A percentile compares a stretch with the other conserved stretches of the same genome.
phyloP scores from a whole-genome alignment of 169 alveolate genomes.

The Cryptosporidium canis region DNA sequence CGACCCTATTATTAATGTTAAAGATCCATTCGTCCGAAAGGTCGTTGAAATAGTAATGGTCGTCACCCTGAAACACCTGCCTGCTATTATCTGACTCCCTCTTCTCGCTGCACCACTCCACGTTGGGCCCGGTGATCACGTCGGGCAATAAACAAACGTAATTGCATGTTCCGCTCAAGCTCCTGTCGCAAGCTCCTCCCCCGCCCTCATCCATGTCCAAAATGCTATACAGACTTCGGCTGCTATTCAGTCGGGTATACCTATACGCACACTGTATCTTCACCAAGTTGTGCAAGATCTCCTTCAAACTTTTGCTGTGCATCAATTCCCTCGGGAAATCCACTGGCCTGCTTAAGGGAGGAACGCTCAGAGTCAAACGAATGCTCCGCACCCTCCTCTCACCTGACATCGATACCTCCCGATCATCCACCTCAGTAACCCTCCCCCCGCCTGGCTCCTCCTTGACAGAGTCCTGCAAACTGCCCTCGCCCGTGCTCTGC shows the following conservation, averaged over 20 bases:
- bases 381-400: not conserved
- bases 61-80: not conserved
- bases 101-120: not conserved
- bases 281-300: constrained; percentile 12
- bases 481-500: not conserved
- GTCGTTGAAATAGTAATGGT: not conserved
- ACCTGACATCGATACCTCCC: not conserved
- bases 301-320: constrained; percentile 38
- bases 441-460: not conserved
- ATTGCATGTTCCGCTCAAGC: constrained; percentile 11
- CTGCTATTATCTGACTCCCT: not conserved
- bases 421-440: not conserved
- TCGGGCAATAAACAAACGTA: constrained; percentile 48
- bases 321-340: constrained; percentile 49
- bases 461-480: not conserved
- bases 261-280: constrained; percentile 11
- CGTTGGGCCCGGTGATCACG: constrained; percentile 44
- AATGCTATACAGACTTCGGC: not conserved
- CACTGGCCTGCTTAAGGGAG: constrained; percentile 33
- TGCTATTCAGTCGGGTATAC: not conserved
- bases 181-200: not conserved
- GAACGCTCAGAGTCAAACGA: constrained; percentile 25
- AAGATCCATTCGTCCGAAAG: constrained; percentile 49
- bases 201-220: not conserved
- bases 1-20: constrained; percentile 40